phyloP scores from a whole-genome alignment of 768 basidiomycete species.

The Boletus subparvulus region DNA sequence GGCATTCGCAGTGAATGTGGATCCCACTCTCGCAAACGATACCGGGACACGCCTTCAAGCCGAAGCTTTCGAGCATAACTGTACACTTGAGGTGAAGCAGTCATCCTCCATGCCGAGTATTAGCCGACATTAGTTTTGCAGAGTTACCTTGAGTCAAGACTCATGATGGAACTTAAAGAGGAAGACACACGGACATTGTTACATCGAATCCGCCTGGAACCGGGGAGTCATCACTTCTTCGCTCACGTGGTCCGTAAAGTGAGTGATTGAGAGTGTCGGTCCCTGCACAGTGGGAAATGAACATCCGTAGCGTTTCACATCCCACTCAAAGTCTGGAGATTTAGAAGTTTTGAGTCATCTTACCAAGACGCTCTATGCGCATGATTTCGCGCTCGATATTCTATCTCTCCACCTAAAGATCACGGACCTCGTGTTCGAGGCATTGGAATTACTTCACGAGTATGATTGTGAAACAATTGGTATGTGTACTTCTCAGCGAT shows the following conservation, averaged over 20 bases:
- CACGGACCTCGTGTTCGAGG: constrained; percentile 62
- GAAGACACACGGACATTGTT: constrained; percentile 38
- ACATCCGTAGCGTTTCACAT: constrained; percentile 54
- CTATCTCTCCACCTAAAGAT: constrained; percentile 65
- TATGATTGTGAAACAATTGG: constrained; percentile 83
- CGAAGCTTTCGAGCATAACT: constrained; percentile 62
- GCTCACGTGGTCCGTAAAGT: constrained; percentile 60
- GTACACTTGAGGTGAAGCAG: constrained; percentile 53
- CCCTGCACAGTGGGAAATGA: background rate
- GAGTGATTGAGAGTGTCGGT: constrained; percentile 10
- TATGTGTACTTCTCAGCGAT: constrained; percentile 34
- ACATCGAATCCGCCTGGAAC: constrained; percentile 52
- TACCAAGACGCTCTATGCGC: constrained; percentile 62
- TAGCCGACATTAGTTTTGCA: constrained; percentile 11
- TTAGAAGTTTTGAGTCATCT: constrained; percentile 68
- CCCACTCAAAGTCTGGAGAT: constrained; percentile 52
- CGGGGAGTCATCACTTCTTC: constrained; percentile 56
- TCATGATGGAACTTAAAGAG: constrained; percentile 48
- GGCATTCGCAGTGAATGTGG: constrained; percentile 48
- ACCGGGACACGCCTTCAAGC: constrained; percentile 46
- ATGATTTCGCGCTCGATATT: constrained; percentile 63
- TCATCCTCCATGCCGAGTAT: background rate
- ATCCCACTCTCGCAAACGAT: constrained; percentile 52
- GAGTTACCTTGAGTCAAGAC: constrained; percentile 54
- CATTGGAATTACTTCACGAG: constrained; percentile 60